phyloP scores from a whole-genome alignment of 2,329 filamentous ascomycete genomes.

The Colletotrichum sojae region DNA sequence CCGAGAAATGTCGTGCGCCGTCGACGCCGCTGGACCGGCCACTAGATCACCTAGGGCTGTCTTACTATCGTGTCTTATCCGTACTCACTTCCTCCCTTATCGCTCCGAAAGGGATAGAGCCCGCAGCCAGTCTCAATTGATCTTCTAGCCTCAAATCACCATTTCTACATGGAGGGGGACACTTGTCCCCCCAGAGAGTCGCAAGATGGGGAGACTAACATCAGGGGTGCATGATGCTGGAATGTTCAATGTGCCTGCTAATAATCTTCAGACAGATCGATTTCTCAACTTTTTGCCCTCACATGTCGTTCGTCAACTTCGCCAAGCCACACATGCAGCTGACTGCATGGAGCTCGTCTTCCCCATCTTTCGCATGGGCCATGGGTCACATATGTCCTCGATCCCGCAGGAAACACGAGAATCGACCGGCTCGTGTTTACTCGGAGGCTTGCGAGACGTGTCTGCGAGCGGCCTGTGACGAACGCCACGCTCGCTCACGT shows the following conservation, averaged over 20 bases:
- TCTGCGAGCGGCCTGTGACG: constrained; percentile 24
- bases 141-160: neutral
- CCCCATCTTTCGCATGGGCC: neutral
- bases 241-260: constrained; percentile 6
- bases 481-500: constrained; percentile 24
- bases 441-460: constrained; percentile 1
- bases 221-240: constrained; percentile 15
- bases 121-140: constrained; percentile 9
- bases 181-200: constrained; percentile 10
- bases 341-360: neutral
- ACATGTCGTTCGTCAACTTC: neutral
- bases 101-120: constrained; percentile 20
- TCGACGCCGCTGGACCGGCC: constrained; percentile 15
- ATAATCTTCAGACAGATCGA: constrained; percentile 5
- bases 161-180: neutral
- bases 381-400: neutral
- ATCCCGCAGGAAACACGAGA: neutral
- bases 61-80: neutral
- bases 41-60: constrained; percentile 4
- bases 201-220: neutral
- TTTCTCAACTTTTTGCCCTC: neutral
- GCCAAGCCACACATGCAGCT: constrained; percentile 14
- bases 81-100: neutral
- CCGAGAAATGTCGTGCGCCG: constrained; percentile 8
- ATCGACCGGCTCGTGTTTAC: neutral